phyloP scores from a whole-genome alignment of 169 alveolate species.

The Perkinsus chesapeaki region DNA sequence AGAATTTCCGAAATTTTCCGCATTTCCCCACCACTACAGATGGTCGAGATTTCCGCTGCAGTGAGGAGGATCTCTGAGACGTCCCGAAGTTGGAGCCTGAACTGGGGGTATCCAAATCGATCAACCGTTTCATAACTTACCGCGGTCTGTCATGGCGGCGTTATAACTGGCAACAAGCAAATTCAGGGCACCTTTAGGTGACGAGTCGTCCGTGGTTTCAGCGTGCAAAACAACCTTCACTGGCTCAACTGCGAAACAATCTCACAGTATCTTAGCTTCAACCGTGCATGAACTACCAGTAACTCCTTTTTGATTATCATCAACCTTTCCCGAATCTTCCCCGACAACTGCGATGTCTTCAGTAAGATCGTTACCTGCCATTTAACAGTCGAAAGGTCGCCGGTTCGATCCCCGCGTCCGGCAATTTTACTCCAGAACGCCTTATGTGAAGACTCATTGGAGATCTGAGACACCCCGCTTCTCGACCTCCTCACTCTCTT shows the following conservation, averaged over 20 bases:
- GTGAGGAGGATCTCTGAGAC: background rate
- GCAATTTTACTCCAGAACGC: background rate
- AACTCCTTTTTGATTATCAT: background rate
- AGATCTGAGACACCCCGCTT: too few species aligned
- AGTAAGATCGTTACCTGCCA: background rate
- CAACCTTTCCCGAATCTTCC: too few species aligned
- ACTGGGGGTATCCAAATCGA: background rate
- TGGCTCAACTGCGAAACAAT: too few species aligned
- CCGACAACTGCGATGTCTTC: too few species aligned
- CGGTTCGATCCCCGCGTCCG: background rate
- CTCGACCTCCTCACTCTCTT: too few species aligned
- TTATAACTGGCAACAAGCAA: background rate
- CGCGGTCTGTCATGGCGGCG: background rate
- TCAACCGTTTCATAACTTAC: background rate
- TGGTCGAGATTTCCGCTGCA: background rate
- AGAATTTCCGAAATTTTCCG: too few species aligned
- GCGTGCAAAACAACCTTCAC: too few species aligned
- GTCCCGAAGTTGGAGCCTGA: background rate
- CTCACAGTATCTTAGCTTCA: too few species aligned
- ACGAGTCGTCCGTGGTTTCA: too few species aligned
- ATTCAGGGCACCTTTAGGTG: background rate
- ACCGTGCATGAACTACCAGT: background rate
- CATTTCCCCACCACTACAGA: too few species aligned
- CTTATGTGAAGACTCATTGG: too few species aligned
- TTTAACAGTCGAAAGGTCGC: background rate